phyloP scores from a whole-genome alignment of 2,329 filamentous ascomycete genomes.

The Diaporthe sp. region DNA sequence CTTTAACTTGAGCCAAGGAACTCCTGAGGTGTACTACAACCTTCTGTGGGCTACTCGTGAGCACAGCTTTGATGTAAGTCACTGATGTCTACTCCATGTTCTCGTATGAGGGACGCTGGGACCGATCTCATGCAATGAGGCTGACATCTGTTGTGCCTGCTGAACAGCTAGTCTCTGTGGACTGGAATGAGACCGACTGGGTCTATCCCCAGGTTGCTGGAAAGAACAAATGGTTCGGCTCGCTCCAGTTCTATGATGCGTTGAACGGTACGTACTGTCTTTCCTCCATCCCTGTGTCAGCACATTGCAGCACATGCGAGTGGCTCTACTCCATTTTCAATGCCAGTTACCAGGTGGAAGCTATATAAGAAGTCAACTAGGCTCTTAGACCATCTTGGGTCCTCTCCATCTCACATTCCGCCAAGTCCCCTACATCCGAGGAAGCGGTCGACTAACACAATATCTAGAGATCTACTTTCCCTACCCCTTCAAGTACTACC shows the following conservation, averaged over 20 bases:
- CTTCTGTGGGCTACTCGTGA: constrained; percentile 6
- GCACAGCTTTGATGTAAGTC: constrained; percentile 6
- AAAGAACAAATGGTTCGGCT: constrained; percentile 26
- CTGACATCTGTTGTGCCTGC: neutral
- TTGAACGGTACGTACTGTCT: neutral
- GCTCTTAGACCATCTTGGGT: neutral
- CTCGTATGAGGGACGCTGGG: too few species aligned
- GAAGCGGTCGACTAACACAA: neutral
- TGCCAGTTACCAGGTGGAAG: neutral
- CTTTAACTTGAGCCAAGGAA: constrained; percentile 4
- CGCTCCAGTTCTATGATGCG: constrained; percentile 24
- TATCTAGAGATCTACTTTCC: neutral
- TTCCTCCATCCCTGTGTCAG: too few species aligned
- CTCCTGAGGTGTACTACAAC: neutral
- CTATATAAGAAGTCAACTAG: neutral
- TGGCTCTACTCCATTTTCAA: neutral
- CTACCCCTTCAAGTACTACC: neutral
- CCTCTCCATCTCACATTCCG: neutral
- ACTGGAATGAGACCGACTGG: constrained; percentile 22
- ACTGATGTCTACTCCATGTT: neutral
- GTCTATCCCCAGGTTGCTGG: neutral
- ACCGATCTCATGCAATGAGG: neutral
- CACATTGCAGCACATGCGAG: neutral
- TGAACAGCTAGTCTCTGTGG: neutral
- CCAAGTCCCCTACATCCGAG: neutral